Evolutionary conservation across 371 early-diverging fungal species (phyloP), one percentile per base, ranked within the genome.

Genomic region (Smittium mucronatum): DNA sequence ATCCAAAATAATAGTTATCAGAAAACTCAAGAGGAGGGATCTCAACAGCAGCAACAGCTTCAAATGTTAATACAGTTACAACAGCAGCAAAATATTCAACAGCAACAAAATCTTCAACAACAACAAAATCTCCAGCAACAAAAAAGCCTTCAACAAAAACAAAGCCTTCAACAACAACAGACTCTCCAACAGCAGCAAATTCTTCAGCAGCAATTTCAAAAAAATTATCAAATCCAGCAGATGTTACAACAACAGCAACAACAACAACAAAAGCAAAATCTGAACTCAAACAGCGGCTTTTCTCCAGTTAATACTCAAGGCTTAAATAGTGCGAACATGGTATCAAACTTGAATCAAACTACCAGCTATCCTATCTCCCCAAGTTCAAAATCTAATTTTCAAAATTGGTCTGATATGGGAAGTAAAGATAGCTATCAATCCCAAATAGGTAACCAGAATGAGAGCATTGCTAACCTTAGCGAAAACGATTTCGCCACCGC

Each of bases 131-230:
- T 21, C 21, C 34, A 28, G 25, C 70, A 33, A 57, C 36, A 71
- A 31, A 21, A 36, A 63, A 25, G 25, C 16, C 67, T 36, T 28
- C 57, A 72, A 33, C 2, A 34, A 8, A 11, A 28, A 33, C 0
- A 47, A 69, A 5, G 28, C 15, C 31, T 11, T 5, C 69, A 69
- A 69, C 70, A 61, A 69, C 70, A 67, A 67, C 67, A 67, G 34
- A 36, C 5, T 5, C 67, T 57, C 5, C 67, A 61, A 69, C 29
- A 8, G n/a, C 72, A 71, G 33, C 72, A 31, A n/a, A 15, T 36
- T 33, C 63, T 58, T 31, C 72, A 72, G 63, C 71, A 64, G 28
- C 72, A 71, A 25, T 34, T 34, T 25, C 72, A 64, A 26, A 2
- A 63, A 59, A 71, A 36, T 69, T 36, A 67, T 57, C 60, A 67